Percentiles rank a stretch among this genome's conserved stretches.
Evolutionary conservation across 208 protist species (phyloP).

Genomic region (Leishmania tropica): DNA sequence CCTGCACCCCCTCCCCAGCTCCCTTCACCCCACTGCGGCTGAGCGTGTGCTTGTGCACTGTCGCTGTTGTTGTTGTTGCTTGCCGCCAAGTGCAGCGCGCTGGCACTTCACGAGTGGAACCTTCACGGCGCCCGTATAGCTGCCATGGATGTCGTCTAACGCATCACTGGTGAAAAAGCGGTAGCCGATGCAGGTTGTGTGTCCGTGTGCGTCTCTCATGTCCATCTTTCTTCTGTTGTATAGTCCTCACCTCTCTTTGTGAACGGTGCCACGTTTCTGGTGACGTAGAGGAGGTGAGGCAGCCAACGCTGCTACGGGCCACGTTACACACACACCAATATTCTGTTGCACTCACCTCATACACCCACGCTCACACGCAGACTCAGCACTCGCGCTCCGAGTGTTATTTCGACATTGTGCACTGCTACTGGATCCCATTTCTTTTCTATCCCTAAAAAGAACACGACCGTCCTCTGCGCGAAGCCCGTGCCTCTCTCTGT

Average conservation of each 20-base stretch:
- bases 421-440: not conserved
- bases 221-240: not conserved
- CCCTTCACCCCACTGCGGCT: too few species aligned
- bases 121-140: not conserved
- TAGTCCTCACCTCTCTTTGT: not conserved
- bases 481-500: not conserved
- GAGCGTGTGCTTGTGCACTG: not conserved
- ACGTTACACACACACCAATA: not conserved
- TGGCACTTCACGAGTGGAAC: not conserved
- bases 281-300: not conserved
- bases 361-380: not conserved
- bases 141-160: not conserved
- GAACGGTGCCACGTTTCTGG: not conserved
- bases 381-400: not conserved
- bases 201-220: not conserved
- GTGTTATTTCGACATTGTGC: not conserved
- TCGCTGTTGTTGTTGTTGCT: not conserved
- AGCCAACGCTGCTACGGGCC: not conserved
- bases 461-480: not conserved
- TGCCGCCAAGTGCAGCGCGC: not conserved
- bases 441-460: not conserved
- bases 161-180: not conserved
- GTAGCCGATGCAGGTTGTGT: not conserved
- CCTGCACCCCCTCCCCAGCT: not conserved
- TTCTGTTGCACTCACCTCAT: not conserved